phyloP scores from a whole-genome alignment of 208 protist species.

The Acanthamoeba healyi region DNA sequence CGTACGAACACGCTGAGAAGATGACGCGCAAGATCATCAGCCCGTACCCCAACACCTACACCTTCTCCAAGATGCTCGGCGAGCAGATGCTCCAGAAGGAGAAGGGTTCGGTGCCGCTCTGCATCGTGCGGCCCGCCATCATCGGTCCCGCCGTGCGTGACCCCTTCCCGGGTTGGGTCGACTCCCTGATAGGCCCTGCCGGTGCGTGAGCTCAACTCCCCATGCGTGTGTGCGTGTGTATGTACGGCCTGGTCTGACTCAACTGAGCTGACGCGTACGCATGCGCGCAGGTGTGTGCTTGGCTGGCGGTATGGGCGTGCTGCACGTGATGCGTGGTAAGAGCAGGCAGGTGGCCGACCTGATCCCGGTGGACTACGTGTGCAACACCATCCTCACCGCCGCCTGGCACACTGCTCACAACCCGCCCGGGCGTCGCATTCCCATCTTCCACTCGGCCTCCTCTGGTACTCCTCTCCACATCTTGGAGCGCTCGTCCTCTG shows the following conservation, averaged over 20 bases:
- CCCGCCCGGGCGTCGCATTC: constrained; percentile 24
- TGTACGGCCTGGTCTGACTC: no score
- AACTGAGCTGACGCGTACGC: neutral
- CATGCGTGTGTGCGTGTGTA: no score
- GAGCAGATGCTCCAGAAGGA: constrained; percentile 24
- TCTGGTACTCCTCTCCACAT: constrained; percentile 13
- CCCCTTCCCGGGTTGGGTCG: constrained; percentile 35
- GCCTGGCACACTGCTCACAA: constrained; percentile 25
- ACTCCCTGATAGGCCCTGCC: constrained; percentile 31
- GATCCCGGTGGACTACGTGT: constrained; percentile 41
- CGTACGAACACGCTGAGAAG: constrained; percentile 21
- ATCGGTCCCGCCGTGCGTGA: constrained; percentile 27
- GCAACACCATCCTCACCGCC: constrained; percentile 45
- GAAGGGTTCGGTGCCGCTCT: constrained; percentile 14
- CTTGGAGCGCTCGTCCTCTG: no score
- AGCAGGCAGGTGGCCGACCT: constrained; percentile 21
- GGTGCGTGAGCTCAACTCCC: neutral
- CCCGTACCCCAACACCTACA: constrained; percentile 54
- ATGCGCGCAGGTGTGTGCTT: neutral
- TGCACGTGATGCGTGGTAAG: constrained; percentile 39
- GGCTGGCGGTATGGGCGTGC: constrained; percentile 12
- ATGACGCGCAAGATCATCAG: constrained; percentile 32
- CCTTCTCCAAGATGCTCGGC: constrained; percentile 54
- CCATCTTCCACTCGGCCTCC: constrained; percentile 35
- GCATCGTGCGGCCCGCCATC: constrained; percentile 36